Conservation (phyloP, 1,284 basidiomycete genomes). For the Leccinum griseonigrum region DNA sequence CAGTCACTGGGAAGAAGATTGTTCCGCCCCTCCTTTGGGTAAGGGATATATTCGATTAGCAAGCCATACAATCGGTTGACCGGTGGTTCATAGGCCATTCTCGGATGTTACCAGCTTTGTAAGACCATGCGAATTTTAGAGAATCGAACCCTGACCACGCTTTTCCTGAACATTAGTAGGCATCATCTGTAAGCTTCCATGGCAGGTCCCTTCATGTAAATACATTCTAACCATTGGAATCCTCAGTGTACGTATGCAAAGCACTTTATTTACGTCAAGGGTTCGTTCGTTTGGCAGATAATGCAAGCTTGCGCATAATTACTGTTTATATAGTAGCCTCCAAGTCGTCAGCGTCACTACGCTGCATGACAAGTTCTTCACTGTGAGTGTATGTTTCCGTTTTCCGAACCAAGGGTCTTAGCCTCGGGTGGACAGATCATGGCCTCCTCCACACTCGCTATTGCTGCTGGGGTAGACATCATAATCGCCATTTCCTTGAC, state of each 20-base stretch:
- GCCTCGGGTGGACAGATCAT: background rate
- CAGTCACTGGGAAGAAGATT: background rate
- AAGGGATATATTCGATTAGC: background rate
- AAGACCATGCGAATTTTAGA: background rate
- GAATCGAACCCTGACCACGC: background rate
- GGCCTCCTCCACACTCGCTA: background rate
- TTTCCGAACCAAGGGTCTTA: background rate
- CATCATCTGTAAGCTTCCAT: background rate
- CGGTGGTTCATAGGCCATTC: background rate
- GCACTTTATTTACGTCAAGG: background rate
- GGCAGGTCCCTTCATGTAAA: background rate
- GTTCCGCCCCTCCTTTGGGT: background rate
- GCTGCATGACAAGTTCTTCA: background rate
- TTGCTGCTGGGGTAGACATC: slow-evolving; percentile 7
- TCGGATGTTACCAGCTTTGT: slow-evolving; percentile 3
- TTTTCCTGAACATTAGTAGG: background rate
- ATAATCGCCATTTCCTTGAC: slow-evolving; percentile 8
- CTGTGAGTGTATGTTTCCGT: background rate
- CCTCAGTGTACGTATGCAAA: background rate
- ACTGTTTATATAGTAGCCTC: background rate
- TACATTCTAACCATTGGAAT: background rate
- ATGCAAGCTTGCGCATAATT: background rate
- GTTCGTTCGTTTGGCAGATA: background rate
- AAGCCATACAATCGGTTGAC: background rate
- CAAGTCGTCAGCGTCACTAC: background rate